Percentiles rank a stretch among this genome's conserved stretches.
phyloP scores from a whole-genome alignment of 768 basidiomycete genomes.

The Antrodiella citrinella region DNA sequence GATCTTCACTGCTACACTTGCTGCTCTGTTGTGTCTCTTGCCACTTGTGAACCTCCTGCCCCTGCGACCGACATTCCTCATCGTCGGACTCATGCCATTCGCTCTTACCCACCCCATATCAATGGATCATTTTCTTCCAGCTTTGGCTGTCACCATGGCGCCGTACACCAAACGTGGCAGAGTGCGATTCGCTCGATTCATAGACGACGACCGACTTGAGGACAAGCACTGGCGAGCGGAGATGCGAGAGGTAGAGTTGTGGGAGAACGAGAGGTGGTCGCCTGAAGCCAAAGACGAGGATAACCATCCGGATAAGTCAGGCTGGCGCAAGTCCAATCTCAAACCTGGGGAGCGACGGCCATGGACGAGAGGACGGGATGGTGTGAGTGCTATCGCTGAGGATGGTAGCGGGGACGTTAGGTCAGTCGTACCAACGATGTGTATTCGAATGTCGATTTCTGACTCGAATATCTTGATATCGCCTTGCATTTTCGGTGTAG shows the following conservation, averaged over 20 bases:
- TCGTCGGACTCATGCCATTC: slow-evolving; percentile 44
- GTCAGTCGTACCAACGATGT: slow-evolving; percentile 35
- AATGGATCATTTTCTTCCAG: slow-evolving; percentile 21
- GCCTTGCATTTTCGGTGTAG: slow-evolving; percentile 26
- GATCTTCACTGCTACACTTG: slow-evolving; percentile 40
- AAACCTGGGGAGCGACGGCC: slow-evolving; percentile 39
- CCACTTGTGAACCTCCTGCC: slow-evolving; percentile 27
- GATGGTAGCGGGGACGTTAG: slow-evolving; percentile 49
- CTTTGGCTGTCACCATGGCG: slow-evolving; percentile 20
- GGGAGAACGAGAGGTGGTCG: slow-evolving; percentile 70
- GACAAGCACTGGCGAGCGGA: slow-evolving; percentile 60
- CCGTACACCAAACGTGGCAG: slow-evolving; percentile 11
- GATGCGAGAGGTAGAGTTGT: slow-evolving; percentile 63
- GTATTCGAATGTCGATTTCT: no score
- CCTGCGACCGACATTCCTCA: slow-evolving; percentile 38
- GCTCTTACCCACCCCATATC: slow-evolving; percentile 43
- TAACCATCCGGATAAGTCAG: slow-evolving; percentile 9
- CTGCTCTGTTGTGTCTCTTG: slow-evolving; percentile 30
- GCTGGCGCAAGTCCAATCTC: slow-evolving; percentile 33
- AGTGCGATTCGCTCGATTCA: slow-evolving; percentile 23
- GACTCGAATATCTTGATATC: neutral
- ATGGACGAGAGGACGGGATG: slow-evolving; percentile 70
- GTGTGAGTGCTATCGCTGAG: slow-evolving; percentile 51
- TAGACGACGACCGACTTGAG: slow-evolving; percentile 60
- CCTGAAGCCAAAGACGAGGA: slow-evolving; percentile 8